Conservation (phyloP, 306 rosid species). For the Vigna mungo region DNA sequence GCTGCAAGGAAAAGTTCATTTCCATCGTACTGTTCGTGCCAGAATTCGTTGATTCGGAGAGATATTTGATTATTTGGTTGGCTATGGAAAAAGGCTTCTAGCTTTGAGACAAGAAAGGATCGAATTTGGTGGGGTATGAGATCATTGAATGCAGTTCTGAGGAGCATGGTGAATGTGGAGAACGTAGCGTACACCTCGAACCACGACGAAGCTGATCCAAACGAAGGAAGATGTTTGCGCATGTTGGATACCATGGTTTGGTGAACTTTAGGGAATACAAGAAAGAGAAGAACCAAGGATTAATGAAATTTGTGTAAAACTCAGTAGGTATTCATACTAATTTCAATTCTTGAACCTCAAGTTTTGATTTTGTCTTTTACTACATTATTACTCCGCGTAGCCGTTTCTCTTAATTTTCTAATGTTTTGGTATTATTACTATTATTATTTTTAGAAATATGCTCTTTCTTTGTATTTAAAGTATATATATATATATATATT, state of each 20-base stretch:
- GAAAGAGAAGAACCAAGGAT: no score
- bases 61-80: not conserved
- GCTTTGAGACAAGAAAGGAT: slow-evolving; percentile 18
- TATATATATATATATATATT: no score
- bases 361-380: no score
- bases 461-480: no score
- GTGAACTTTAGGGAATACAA: no score
- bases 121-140: slow-evolving; percentile 10
- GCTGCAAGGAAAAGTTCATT: slow-evolving; percentile 37
- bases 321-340: not conserved
- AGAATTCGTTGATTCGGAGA: slow-evolving; percentile 10
- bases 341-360: no score
- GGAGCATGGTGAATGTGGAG: slow-evolving; percentile 44
- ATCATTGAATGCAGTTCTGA: slow-evolving; percentile 39
- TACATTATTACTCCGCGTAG: no score
- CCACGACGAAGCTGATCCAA: slow-evolving; percentile 39
- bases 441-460: no score
- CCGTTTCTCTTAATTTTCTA: no score
- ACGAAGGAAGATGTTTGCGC: not conserved
- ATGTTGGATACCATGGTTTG: not conserved
- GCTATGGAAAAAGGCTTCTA: not conserved
- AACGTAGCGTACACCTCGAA: slow-evolving; percentile 44
- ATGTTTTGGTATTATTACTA: no score
- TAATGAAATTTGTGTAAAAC: not conserved
- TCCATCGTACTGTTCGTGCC: not conserved